Percentiles rank a stretch among this genome's conserved stretches.
These are phyloP conservation scores for Magnusiomyces sp. DNA, from an alignment of 1,139 yeast species.

Conservation along the genomic window DNA sequence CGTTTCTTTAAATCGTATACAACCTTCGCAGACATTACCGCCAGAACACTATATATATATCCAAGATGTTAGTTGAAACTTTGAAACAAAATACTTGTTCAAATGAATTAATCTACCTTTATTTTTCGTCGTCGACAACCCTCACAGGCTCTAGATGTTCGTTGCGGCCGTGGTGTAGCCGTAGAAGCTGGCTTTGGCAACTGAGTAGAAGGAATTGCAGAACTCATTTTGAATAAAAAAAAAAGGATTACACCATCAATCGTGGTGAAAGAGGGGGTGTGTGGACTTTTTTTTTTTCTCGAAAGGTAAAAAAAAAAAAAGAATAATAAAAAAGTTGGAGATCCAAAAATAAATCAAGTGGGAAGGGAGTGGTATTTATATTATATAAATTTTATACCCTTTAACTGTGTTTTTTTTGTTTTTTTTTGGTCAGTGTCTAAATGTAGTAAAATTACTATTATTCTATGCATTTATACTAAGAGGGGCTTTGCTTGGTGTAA, in stretches of 20 bases:
- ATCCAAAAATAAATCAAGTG: conserved; percentile 1
- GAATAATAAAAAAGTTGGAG: neutral
- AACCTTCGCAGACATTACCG: conserved; percentile 22
- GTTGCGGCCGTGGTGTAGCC: conserved; percentile 13
- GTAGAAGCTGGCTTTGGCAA: conserved; percentile 3
- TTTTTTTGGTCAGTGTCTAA: neutral
- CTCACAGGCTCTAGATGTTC: conserved; percentile 47
- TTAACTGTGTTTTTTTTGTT: neutral
- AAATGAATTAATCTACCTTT: conserved; percentile 23
- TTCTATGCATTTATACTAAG: no score
- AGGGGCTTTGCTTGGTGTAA: no score
- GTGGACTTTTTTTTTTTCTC: no score
- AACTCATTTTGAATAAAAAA: neutral
- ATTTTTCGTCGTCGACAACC: conserved; percentile 53
- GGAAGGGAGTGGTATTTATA: neutral
- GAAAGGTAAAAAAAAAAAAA: neutral
- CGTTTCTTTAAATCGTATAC: conserved; percentile 20
- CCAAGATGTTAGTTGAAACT: neutral
- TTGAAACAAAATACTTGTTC: neutral
- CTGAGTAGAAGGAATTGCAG: no score
- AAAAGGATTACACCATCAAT: neutral
- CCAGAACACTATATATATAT: conserved; percentile 42
- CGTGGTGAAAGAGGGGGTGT: no score
- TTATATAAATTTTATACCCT: neutral
- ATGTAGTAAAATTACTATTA: no score